phyloP scores from a whole-genome alignment of 352 stramenopile genomes.

The Phytopythium ostracodes region DNA sequence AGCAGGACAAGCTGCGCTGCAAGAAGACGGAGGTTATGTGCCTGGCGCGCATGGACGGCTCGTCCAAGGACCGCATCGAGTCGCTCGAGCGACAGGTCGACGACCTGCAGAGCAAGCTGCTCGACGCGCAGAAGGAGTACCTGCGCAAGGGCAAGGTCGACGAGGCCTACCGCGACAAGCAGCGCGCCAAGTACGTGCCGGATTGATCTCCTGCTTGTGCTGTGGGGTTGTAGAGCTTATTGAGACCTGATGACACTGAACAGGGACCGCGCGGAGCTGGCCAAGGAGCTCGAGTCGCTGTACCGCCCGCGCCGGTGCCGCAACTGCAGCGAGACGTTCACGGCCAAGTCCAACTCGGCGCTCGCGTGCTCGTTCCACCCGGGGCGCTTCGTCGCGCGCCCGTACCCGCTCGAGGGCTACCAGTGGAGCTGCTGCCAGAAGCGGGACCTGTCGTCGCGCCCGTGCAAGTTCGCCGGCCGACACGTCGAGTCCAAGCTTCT shows the following conservation, averaged over 20 bases:
- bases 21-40: constrained; percentile 84
- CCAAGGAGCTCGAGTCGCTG: constrained; percentile 66
- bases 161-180: constrained; percentile 60
- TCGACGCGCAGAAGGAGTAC: constrained; percentile 81
- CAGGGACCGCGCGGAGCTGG: constrained; percentile 60
- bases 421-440: constrained; percentile 85
- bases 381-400: constrained; percentile 64
- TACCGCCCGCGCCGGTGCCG: constrained; percentile 76
- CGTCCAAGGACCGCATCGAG: constrained; percentile 75
- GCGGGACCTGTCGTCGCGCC: constrained; percentile 64
- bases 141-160: constrained; percentile 79
- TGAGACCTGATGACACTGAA: background rate
- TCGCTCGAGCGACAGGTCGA: constrained; percentile 68
- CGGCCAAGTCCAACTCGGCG: constrained; percentile 76
- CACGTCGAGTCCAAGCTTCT: constrained; percentile 67
- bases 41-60: constrained; percentile 66
- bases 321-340: constrained; percentile 82
- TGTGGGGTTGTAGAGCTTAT: too few relatives aligned
- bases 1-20: constrained; percentile 55
- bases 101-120: constrained; percentile 62
- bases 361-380: constrained; percentile 79
- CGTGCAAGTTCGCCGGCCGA: constrained; percentile 77
- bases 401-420: constrained; percentile 79
- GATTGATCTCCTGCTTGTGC: too few relatives aligned
- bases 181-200: constrained; percentile 40